Conservation (phyloP, 2,329 filamentous ascomycete genomes). For the Thermoascus crustaceus region DNA sequence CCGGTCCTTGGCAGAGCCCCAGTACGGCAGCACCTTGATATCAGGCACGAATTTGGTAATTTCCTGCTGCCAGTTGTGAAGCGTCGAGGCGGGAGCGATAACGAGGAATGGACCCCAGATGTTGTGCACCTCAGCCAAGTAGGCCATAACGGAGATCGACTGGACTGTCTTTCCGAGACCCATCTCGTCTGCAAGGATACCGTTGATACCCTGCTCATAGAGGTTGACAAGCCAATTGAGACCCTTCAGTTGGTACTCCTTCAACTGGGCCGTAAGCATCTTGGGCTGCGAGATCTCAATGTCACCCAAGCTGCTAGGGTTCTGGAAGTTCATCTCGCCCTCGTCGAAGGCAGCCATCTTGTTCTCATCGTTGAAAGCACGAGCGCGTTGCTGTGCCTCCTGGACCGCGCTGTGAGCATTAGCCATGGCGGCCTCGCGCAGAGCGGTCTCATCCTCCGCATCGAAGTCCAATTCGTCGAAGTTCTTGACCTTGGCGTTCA, state of each 20-base stretch:
- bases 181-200: slow-evolving; percentile 98
- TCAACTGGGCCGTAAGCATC: slow-evolving; percentile 85
- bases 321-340: slow-evolving; percentile 99
- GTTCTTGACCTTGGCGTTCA: slow-evolving; percentile 70
- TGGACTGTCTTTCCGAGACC: slow-evolving; percentile 98
- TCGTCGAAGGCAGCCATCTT: slow-evolving; percentile 72
- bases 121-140: slow-evolving; percentile 92
- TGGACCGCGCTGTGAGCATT: slow-evolving; percentile 95
- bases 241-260: slow-evolving; percentile 98
- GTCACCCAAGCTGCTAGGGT: slow-evolving; percentile 87
- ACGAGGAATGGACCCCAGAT: slow-evolving; percentile 98
- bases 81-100: slow-evolving; percentile 87
- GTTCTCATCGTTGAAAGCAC: slow-evolving; percentile 75
- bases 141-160: slow-evolving; percentile 98
- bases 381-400: slow-evolving; percentile 85
- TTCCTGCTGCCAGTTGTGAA: slow-evolving; percentile 99
- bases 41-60: slow-evolving; percentile 90
- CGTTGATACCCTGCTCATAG: slow-evolving; percentile 99
- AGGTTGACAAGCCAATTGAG: slow-evolving; percentile 98
- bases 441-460: slow-evolving; percentile 75
- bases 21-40: slow-evolving; percentile 93
- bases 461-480: slow-evolving; percentile 96
- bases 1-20: slow-evolving; percentile 87
- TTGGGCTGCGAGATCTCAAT: slow-evolving; percentile 92
- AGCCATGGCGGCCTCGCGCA: slow-evolving; percentile 79